Conservation (phyloP, 129 eudicot genomes). For the Lactuca sativa region DNA sequence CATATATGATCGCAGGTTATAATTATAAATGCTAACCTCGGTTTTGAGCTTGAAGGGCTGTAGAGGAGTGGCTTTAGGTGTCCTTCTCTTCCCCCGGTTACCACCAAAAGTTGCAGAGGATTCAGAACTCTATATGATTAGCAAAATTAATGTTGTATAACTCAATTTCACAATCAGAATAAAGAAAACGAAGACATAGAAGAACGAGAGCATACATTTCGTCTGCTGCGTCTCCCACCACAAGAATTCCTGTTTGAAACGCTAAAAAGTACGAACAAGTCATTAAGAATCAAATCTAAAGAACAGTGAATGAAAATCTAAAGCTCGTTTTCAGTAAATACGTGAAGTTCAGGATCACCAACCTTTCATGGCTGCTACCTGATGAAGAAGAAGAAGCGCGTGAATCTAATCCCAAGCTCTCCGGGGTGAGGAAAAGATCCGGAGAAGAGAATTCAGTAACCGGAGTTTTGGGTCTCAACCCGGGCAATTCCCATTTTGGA, state of each 20-base stretch:
- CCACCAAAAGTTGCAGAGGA: constrained; percentile 59
- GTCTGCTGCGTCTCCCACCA: constrained; percentile 64
- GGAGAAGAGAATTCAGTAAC: constrained; percentile 65
- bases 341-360: constrained; percentile 13
- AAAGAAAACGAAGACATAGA: constrained; percentile 1
- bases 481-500: constrained; percentile 61
- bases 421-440: constrained; percentile 60
- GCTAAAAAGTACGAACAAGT: constrained; percentile 35
- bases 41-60: constrained; percentile 89
- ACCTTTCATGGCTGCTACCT: constrained; percentile 69
- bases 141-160: background rate
- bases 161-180: constrained; percentile 9
- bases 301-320: background rate
- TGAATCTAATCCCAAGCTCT: constrained; percentile 78
- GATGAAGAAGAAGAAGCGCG: constrained; percentile 43
- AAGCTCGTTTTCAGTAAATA: background rate
- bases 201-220: constrained; percentile 58
- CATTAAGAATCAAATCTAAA: constrained; percentile 16
- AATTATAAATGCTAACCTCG: constrained; percentile 50
- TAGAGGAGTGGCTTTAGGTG: constrained; percentile 57
- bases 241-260: constrained; percentile 50
- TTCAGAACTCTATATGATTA: constrained; percentile 63
- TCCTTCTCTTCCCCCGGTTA: constrained; percentile 56
- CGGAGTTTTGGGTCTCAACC: constrained; percentile 48
- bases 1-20: background rate